Evolutionary conservation across 192 early-diverging fungal species (phyloP).

Genomic region (Mortierella hygrophila): DNA sequence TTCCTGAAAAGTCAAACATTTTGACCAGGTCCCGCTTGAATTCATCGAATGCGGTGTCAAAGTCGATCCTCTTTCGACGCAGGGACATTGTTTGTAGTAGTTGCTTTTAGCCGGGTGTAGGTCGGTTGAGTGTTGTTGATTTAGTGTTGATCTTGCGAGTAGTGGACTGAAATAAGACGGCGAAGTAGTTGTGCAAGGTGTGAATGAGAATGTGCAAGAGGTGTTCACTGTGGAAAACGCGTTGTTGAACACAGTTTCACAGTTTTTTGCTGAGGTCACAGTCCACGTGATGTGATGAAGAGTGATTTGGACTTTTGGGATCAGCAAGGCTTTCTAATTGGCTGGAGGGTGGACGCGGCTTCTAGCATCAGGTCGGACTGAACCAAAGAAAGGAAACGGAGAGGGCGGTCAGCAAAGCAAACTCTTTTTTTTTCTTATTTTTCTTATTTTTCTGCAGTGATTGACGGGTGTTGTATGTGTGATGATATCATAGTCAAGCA

Average conservation of each 20-base stretch:
- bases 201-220: neutral
- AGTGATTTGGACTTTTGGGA: slow-evolving; percentile 6
- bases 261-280: neutral
- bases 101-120: neutral
- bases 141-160: neutral
- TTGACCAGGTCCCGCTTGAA: slow-evolving; percentile 62
- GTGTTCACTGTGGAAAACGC: neutral
- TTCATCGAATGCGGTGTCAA: slow-evolving; percentile 61
- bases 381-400: neutral
- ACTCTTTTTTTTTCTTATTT: neutral
- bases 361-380: neutral
- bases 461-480: neutral
- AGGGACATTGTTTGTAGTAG: slow-evolving; percentile 59
- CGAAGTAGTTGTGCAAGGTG: neutral
- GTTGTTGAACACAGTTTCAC: neutral
- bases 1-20: slow-evolving; percentile 68
- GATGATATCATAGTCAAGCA: neutral
- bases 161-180: neutral
- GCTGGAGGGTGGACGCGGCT: neutral
- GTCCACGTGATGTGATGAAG: neutral
- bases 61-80: slow-evolving; percentile 66
- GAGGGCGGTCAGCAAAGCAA: neutral
- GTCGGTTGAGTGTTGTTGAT: neutral
- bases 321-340: neutral
- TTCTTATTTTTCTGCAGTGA: neutral